Evolutionary conservation across 345 rosid genomes (phyloP).

Genomic region (Xanthoceras sorbifolium): DNA sequence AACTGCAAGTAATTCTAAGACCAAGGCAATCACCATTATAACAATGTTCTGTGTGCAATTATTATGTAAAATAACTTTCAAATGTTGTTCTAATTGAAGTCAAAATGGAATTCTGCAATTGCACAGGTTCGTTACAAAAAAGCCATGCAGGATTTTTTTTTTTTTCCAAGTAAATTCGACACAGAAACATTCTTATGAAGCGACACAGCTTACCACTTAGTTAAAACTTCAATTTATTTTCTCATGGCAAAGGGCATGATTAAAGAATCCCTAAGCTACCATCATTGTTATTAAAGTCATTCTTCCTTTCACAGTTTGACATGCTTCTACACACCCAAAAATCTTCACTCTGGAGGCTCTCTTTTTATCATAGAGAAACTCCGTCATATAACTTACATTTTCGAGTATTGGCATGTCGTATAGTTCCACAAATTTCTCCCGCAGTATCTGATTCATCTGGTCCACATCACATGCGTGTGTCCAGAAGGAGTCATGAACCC

Average conservation of each 20-base stretch:
- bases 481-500: conserved; percentile 99
- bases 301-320: not conserved
- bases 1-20: not conserved
- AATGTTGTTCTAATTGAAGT: no score
- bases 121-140: not conserved
- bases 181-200: not conserved
- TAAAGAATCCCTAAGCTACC: not conserved
- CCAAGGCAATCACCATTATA: not conserved
- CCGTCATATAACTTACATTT: conserved; percentile 61
- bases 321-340: not conserved
- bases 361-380: conserved; percentile 5
- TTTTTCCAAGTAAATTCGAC: not conserved
- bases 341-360: not conserved
- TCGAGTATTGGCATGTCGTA: conserved; percentile 82
- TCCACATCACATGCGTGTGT: conserved; percentile 97
- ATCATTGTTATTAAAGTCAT: not conserved
- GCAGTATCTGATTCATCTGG: conserved; percentile 80
- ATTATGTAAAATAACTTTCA: not conserved
- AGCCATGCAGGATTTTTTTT: not conserved
- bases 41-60: not conserved
- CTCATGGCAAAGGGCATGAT: not conserved
- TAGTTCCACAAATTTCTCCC: conserved; percentile 92
- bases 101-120: conserved; percentile 3
- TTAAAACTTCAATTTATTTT: not conserved
- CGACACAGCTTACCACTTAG: not conserved